phyloP scores from a whole-genome alignment of 2,329 filamentous ascomycete genomes.

The Ophiostoma pallidulum region DNA sequence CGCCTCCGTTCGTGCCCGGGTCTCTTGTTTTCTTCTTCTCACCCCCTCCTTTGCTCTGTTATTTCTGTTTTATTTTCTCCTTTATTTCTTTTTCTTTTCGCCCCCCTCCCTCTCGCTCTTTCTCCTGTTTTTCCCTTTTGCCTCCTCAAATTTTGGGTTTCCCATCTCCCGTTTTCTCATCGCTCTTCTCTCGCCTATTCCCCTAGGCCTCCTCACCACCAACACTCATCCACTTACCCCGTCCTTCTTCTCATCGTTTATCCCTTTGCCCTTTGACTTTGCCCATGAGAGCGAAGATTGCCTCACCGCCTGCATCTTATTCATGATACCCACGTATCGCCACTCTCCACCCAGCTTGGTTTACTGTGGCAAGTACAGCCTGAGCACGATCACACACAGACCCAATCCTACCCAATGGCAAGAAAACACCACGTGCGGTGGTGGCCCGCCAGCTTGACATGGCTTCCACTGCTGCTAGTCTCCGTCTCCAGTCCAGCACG shows the following conservation, averaged over 20 bases:
- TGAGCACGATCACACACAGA: background rate
- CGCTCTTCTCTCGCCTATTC: no score
- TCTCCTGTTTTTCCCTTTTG: background rate
- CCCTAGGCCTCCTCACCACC: no score
- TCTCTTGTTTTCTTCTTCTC: conserved; percentile 12
- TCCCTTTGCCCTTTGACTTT: no score
- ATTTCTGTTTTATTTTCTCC: conserved; percentile 17
- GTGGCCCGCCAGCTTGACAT: conserved; percentile 12
- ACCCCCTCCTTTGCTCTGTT: conserved; percentile 15
- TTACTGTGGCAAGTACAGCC: no score
- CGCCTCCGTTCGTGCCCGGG: background rate
- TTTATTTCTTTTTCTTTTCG: conserved; percentile 14
- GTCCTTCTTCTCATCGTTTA: no score
- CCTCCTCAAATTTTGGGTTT: no score
- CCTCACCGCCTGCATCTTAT: conserved; percentile 8
- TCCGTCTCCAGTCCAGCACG: conserved; percentile 14
- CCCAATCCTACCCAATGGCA: conserved; percentile 3
- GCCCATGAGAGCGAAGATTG: conserved; percentile 11
- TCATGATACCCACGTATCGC: background rate
- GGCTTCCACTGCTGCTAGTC: conserved; percentile 19
- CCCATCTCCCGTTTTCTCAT: no score
- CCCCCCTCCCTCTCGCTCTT: background rate
- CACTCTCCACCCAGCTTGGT: no score
- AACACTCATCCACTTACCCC: no score
- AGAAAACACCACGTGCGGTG: conserved; percentile 3